Conservation (phyloP, 495 filamentous ascomycete genomes). For the Lophium mytilinum region DNA sequence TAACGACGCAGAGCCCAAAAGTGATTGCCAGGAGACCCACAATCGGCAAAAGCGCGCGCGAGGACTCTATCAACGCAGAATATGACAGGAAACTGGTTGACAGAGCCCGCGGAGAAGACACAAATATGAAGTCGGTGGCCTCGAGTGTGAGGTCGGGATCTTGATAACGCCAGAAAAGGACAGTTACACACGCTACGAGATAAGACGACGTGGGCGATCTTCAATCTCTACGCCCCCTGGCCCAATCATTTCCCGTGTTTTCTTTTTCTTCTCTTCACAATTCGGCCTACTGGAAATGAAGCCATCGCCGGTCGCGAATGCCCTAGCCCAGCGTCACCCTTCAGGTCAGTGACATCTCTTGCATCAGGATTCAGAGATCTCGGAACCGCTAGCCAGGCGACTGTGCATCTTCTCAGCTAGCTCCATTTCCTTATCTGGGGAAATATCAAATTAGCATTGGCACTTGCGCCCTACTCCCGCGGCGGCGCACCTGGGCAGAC, state of each 20-base stretch:
- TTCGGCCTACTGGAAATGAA: too few relatives aligned
- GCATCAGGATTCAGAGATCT: too few relatives aligned
- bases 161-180: constrained; percentile 14
- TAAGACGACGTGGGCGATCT: background rate
- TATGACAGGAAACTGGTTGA: background rate
- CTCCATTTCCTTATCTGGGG: background rate
- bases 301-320: too few relatives aligned
- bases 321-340: too few relatives aligned
- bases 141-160: background rate
- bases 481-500: background rate
- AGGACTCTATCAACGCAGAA: background rate
- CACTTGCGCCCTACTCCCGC: background rate
- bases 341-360: too few relatives aligned
- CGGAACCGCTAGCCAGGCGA: background rate
- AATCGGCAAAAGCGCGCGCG: too few relatives aligned
- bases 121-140: background rate
- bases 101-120: constrained; percentile 9
- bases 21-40: too few relatives aligned
- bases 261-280: background rate
- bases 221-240: background rate
- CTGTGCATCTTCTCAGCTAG: background rate
- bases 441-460: background rate
- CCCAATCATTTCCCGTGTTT: background rate
- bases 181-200: background rate
- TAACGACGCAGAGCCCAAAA: too few relatives aligned